Base-by-base conservation (phyloP, 1,284 basidiomycete species). In the Puccinia triticina region DNA sequence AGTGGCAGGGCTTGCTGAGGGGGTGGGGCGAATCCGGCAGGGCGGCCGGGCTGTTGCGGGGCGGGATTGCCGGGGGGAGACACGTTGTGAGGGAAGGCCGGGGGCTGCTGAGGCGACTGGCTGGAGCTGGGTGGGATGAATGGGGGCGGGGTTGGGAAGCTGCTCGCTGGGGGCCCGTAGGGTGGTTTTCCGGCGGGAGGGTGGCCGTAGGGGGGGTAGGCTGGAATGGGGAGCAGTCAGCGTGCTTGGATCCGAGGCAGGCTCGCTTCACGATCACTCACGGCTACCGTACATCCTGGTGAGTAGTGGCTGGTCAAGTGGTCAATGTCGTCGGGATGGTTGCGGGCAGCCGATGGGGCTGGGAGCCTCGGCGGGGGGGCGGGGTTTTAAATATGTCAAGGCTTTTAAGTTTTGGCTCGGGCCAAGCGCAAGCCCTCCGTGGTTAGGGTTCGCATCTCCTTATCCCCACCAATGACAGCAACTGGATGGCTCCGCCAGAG, bases 151-250 rank as follows among this genome's bases (percentile, higher is more conserved):
- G 55, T 67, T 57, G 26, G 67, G 32, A 80, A 80, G 26, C 12
- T 46, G 26, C 37, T 29, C 4, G n/a, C n/a, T 32, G 77, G 67
- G 61, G 66, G 66, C 46, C 26, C 48, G 55, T 72, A 72, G 50
- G 78, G 61, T 23, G 76, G 55, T 55, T 73, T 69, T 18, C 50
- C 43, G 50, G 26, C 50, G 34, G 67, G 69, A n/a, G 67, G 78
- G 12, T 57, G 78, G 37, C n/a, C n/a, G n/a, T 81, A 73, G 18
- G 78, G 78, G 12, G 78, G 78, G 46, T 81, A 81, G 18, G 78
- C 78, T 73, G 78, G 21, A 29, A 29, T 32, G 34, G 32, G 32
- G 34, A 34, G 10, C 34, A 67, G 64, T n/a, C 55, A 21, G n/a
- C 12, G 4, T 43, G 40, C 40, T 43, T 4, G 4, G 40, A 12